These are phyloP conservation scores for Fraxinus angustifolia DNA, from an alignment of 305 asterid genomes.

Conservation along the genomic window DNA sequence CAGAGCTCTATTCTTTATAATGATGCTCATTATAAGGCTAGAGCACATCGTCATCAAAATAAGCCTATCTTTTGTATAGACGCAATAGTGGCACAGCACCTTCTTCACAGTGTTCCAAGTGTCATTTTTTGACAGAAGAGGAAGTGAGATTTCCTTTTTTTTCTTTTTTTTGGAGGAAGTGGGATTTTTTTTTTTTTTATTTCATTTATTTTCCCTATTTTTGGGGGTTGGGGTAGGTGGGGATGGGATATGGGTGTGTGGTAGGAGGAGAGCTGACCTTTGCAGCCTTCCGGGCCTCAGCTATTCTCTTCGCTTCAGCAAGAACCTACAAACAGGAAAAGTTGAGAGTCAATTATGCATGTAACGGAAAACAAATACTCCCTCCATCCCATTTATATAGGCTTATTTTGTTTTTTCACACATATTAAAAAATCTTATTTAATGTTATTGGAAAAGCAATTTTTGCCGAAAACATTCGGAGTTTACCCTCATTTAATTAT, in stretches of 20 bases:
- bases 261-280: constrained; percentile 40
- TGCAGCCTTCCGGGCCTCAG: constrained; percentile 70
- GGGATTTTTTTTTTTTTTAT: not conserved
- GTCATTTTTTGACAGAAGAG: not conserved
- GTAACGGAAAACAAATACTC: not conserved
- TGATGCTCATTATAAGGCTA: not conserved
- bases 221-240: not conserved
- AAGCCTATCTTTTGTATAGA: not conserved
- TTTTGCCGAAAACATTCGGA: too few species aligned
- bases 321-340: constrained; percentile 51
- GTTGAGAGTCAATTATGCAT: constrained; percentile 8
- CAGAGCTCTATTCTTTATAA: not conserved
- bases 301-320: constrained; percentile 85
- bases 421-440: too few species aligned
- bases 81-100: not conserved
- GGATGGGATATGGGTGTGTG: not conserved
- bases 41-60: not conserved
- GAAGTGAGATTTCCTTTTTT: not conserved
- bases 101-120: too few species aligned
- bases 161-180: not conserved
- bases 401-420: too few species aligned
- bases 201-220: not conserved
- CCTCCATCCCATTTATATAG: too few species aligned
- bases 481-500: too few species aligned
- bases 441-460: too few species aligned